Conservation (phyloP, 2,329 filamentous ascomycete species). For the Penicillium sp. region DNA sequence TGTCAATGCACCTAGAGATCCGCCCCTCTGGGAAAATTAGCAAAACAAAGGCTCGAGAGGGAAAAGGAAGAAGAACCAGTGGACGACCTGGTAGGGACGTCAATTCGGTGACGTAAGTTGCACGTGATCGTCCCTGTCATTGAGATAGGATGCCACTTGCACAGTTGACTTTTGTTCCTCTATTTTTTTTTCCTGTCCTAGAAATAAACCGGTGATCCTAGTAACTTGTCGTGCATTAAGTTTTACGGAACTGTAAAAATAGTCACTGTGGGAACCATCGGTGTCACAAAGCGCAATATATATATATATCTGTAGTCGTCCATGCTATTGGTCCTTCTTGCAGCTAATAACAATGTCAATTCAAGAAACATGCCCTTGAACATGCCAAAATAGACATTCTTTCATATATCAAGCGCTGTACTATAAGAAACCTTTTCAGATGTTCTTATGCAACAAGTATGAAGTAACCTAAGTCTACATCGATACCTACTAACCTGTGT, state of each 20-base stretch:
- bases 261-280: no score
- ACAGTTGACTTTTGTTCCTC: neutral
- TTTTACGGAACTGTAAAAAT: neutral
- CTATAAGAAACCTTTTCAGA: no score
- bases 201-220: no score
- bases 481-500: neutral
- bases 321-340: neutral
- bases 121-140: slow-evolving; percentile 1
- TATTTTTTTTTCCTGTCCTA: neutral
- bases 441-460: no score
- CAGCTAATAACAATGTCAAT: neutral
- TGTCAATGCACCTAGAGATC: neutral
- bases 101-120: slow-evolving; percentile 6
- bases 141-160: neutral
- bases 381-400: no score
- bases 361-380: neutral
- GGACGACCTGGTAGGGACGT: neutral
- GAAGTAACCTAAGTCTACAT: no score
- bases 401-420: neutral
- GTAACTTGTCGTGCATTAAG: neutral
- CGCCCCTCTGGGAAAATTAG: neutral
- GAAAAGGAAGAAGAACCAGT: neutral
- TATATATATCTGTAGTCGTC: neutral
- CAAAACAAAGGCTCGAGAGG: neutral
- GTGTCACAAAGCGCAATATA: neutral